These are phyloP conservation scores for Rhizopus arrhizus DNA, from an alignment of 371 early-diverging fungal genomes.

Conservation along the genomic window DNA sequence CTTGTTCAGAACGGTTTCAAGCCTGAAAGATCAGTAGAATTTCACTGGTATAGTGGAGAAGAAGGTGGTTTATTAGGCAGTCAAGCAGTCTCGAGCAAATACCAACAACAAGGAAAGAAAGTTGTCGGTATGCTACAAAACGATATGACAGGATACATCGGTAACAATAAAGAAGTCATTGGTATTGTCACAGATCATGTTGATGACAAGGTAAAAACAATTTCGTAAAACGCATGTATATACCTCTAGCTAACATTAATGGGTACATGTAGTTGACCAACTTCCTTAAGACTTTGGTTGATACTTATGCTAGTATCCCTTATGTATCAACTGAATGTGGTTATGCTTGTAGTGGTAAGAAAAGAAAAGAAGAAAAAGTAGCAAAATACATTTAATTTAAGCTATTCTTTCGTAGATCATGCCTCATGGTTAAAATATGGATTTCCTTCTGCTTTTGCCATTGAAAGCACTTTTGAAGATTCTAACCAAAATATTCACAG, in stretches of 20 bases:
- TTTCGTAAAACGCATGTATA: background rate
- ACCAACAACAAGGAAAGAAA: constrained; percentile 56
- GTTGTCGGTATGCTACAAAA: constrained; percentile 79
- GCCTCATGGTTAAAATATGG: constrained; percentile 89
- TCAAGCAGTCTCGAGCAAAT: constrained; percentile 78
- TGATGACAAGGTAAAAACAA: constrained; percentile 48
- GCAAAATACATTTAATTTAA: constrained; percentile 5
- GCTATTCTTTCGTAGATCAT: constrained; percentile 69
- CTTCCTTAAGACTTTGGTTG: constrained; percentile 60
- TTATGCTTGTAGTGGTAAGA: constrained; percentile 59
- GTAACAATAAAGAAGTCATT: constrained; percentile 62
- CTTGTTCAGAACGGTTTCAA: constrained; percentile 70
- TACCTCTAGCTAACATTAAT: background rate
- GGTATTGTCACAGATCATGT: constrained; percentile 87
- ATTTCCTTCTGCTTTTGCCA: constrained; percentile 83
- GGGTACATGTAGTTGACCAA: constrained; percentile 53
- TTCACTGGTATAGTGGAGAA: constrained; percentile 94
- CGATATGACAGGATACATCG: constrained; percentile 84
- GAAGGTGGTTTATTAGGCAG: constrained; percentile 91
- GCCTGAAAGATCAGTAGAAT: constrained; percentile 86
- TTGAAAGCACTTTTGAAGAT: constrained; percentile 77
- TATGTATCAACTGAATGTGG: constrained; percentile 70
- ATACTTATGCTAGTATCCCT: constrained; percentile 56
- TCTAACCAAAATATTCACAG: constrained; percentile 51
- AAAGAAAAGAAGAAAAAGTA: background rate